These are phyloP conservation scores for Arabidopsis arenosa DNA, from an alignment of 345 rosid genomes.

Conservation along the genomic window DNA sequence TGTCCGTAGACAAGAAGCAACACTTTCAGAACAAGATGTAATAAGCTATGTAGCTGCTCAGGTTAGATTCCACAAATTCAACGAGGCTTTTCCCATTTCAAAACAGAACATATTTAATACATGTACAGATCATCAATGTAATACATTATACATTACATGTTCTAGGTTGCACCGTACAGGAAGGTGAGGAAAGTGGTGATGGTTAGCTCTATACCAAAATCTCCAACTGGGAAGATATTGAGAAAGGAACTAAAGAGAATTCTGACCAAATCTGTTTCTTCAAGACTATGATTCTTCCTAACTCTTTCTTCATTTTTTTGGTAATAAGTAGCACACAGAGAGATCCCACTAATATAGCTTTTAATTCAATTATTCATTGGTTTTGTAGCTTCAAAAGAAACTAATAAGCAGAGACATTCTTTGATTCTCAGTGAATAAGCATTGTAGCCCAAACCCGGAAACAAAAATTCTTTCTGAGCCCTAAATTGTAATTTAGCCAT, in stretches of 20 bases:
- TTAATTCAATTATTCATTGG: constrained; percentile 16
- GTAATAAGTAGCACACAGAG: constrained; percentile 13
- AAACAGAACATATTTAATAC: background rate
- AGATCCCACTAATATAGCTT: constrained; percentile 7
- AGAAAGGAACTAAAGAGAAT: constrained; percentile 64
- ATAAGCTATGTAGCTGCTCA: constrained; percentile 62
- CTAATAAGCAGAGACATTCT: background rate
- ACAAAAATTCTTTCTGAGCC: background rate
- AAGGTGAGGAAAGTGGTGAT: constrained; percentile 81
- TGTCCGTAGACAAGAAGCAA: constrained; percentile 59
- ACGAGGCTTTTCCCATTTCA: background rate
- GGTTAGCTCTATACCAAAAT: constrained; percentile 64
- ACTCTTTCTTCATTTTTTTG: background rate
- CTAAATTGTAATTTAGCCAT: background rate
- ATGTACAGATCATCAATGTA: background rate
- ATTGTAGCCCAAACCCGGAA: constrained; percentile 5
- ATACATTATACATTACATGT: background rate
- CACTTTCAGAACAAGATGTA: constrained; percentile 55
- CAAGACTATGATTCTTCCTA: constrained; percentile 51
- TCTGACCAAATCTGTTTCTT: constrained; percentile 35
- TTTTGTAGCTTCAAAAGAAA: constrained; percentile 17
- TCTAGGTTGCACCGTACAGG: constrained; percentile 85
- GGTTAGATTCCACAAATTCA: constrained; percentile 47
- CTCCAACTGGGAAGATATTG: constrained; percentile 83
- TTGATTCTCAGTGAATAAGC: constrained; percentile 3